A percentile compares a stretch with the other conserved stretches of the same genome.
These are phyloP conservation scores for Daldinia decipiens DNA, from an alignment of 495 filamentous ascomycete species.

Conservation along the genomic window DNA sequence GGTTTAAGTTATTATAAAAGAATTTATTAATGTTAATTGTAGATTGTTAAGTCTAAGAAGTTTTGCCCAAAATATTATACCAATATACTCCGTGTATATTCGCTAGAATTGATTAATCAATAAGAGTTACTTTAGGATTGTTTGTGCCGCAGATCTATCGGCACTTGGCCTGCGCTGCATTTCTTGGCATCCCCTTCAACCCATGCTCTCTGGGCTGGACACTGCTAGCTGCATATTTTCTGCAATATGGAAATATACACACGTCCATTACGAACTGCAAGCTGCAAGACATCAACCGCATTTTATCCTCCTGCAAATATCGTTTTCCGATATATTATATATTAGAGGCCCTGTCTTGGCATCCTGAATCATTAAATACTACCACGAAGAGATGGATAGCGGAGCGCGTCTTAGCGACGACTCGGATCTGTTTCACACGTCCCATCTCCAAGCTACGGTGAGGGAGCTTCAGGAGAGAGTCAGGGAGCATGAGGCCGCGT, in stretches of 20 bases:
- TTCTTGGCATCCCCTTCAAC: conserved; percentile 27
- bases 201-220: conserved; percentile 13
- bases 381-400: conserved; percentile 33
- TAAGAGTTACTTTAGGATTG: conserved; percentile 15
- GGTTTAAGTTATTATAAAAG: neutral
- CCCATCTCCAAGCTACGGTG: conserved; percentile 71
- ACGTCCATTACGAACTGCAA: conserved; percentile 19
- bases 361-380: conserved; percentile 19
- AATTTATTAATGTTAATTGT: neutral
- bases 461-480: conserved; percentile 72
- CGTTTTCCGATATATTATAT: neutral
- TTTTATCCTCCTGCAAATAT: conserved; percentile 17
- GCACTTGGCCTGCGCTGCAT: conserved; percentile 33
- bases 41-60: neutral
- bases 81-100: neutral
- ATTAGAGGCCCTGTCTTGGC: conserved; percentile 9
- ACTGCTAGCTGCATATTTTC: conserved; percentile 29
- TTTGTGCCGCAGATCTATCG: conserved; percentile 39
- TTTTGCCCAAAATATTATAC: neutral
- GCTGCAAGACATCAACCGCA: conserved; percentile 8
- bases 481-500: conserved; percentile 69
- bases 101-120: conserved; percentile 24
- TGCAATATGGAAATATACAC: conserved; percentile 30
- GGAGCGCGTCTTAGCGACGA: conserved; percentile 35
- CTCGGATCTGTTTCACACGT: conserved; percentile 50